These are phyloP conservation scores for Candida tammaniensis DNA, from an alignment of 805 yeast genomes.

Conservation along the genomic window DNA sequence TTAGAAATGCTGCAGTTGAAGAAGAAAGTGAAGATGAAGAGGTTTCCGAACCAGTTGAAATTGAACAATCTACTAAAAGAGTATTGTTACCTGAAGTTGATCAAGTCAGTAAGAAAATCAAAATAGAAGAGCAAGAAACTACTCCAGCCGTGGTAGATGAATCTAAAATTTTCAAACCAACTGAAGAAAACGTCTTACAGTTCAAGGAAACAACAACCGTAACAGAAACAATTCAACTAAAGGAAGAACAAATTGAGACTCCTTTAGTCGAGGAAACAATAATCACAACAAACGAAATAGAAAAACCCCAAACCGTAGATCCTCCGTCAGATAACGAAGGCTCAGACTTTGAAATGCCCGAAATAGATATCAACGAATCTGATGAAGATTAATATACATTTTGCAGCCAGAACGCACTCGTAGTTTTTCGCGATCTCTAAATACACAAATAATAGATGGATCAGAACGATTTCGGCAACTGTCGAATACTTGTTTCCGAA, in stretches of 20 bases:
- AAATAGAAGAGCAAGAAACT: background rate
- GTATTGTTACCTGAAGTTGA: background rate
- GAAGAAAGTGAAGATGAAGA: conserved; percentile 26
- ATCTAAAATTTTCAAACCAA: conserved; percentile 4
- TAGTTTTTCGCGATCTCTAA: background rate
- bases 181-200: conserved; percentile 1
- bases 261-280: background rate
- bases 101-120: background rate
- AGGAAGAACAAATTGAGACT: background rate
- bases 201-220: conserved; percentile 7
- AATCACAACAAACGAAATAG: background rate
- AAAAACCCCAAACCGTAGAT: background rate
- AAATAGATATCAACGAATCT: conserved; percentile 39
- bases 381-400: conserved; percentile 26
- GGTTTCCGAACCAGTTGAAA: background rate
- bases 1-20: conserved; percentile 31
- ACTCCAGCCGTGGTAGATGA: conserved; percentile 2
- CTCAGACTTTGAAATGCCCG: conserved; percentile 54
- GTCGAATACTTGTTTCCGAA: conserved; percentile 31
- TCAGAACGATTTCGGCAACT: conserved; percentile 12
- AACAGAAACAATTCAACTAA: background rate
- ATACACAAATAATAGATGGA: conserved; percentile 2
- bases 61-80: background rate
- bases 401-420: background rate
- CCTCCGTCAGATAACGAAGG: conserved; percentile 11